Evolutionary conservation across 352 stramenopile genomes (phyloP).

Genomic region (Phytopythium helicoides): DNA sequence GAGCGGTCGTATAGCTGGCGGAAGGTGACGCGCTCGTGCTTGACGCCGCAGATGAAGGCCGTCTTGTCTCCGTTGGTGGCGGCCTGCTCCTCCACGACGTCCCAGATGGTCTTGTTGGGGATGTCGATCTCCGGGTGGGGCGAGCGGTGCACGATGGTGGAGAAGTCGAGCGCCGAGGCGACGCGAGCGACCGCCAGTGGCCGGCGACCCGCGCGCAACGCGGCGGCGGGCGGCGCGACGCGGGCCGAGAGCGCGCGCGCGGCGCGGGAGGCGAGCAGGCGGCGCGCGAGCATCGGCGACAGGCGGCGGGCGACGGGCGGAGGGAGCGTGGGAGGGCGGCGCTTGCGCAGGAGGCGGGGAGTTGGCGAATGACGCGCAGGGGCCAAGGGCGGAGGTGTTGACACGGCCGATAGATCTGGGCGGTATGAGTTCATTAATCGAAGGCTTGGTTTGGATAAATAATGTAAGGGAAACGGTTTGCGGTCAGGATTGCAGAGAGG

Average conservation of each 20-base stretch:
- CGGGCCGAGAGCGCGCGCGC: slow-evolving; percentile 6
- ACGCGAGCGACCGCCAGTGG: slow-evolving; percentile 4
- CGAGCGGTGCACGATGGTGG: slow-evolving; percentile 57
- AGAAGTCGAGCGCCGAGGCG: slow-evolving; percentile 15
- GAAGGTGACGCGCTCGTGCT: slow-evolving; percentile 46
- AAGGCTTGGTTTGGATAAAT: too few species aligned
- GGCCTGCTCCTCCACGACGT: slow-evolving; percentile 38
- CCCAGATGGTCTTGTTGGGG: slow-evolving; percentile 47
- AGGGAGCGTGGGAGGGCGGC: not conserved
- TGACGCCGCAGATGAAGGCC: slow-evolving; percentile 58
- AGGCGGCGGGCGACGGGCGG: too few species aligned
- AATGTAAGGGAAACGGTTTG: too few species aligned
- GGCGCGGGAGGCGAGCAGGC: slow-evolving; percentile 14
- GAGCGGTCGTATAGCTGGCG: slow-evolving; percentile 33
- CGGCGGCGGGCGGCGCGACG: slow-evolving; percentile 5
- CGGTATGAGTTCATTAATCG: too few species aligned
- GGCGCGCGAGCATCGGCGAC: slow-evolving; percentile 23
- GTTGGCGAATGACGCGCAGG: not conserved
- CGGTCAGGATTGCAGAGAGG: too few species aligned
- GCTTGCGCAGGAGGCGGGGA: not conserved
- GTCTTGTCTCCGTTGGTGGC: slow-evolving; percentile 28
- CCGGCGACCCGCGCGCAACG: not conserved
- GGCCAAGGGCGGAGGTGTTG: too few species aligned
- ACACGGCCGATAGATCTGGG: too few species aligned
- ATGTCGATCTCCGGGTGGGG: slow-evolving; percentile 48